phyloP scores from a whole-genome alignment of 2,329 filamentous ascomycete genomes.

The Cercospora sp. region DNA sequence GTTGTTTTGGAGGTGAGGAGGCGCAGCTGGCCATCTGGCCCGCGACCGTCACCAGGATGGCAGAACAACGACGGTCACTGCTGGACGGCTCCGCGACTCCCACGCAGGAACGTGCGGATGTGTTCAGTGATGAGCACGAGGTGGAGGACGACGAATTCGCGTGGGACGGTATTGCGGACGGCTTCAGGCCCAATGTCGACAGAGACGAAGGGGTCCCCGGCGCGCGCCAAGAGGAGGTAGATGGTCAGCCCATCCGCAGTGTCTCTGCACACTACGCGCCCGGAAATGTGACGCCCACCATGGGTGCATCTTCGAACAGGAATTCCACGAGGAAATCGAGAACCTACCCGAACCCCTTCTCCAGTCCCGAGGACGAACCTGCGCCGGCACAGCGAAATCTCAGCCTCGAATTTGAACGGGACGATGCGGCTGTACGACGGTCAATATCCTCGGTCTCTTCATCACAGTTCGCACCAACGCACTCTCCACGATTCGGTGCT shows the following conservation, averaged over 20 bases:
- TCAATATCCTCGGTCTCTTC: slow-evolving; percentile 44
- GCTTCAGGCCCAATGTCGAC: slow-evolving; percentile 45
- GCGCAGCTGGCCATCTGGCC: slow-evolving; percentile 27
- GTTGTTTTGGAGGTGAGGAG: slow-evolving; percentile 25
- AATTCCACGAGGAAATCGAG: slow-evolving; percentile 39
- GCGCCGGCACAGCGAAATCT: slow-evolving; percentile 17
- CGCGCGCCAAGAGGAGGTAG: slow-evolving; percentile 27
- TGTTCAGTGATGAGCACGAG: slow-evolving; percentile 53
- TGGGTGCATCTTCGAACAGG: slow-evolving; percentile 22
- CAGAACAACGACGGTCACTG: slow-evolving; percentile 31
- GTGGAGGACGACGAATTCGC: slow-evolving; percentile 46
- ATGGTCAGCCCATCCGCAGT: slow-evolving; percentile 35
- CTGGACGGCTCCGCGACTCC: slow-evolving; percentile 34
- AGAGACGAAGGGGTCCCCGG: slow-evolving; percentile 24
- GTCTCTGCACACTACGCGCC: slow-evolving; percentile 36
- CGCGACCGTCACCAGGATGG: slow-evolving; percentile 22
- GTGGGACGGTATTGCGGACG: slow-evolving; percentile 46
- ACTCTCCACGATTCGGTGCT: slow-evolving; percentile 69
- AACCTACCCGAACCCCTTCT: slow-evolving; percentile 37
- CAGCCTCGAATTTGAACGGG: slow-evolving; percentile 34
- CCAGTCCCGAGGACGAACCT: slow-evolving; percentile 38
- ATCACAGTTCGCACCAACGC: slow-evolving; percentile 41
- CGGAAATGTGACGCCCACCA: slow-evolving; percentile 21
- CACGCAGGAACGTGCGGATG: slow-evolving; percentile 41
- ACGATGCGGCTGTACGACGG: slow-evolving; percentile 31